Percentiles rank a stretch among this genome's conserved stretches.
These are phyloP conservation scores for Pseudogymnoascus sp. DNA, from an alignment of 2,329 filamentous ascomycete species.

Conservation along the genomic window DNA sequence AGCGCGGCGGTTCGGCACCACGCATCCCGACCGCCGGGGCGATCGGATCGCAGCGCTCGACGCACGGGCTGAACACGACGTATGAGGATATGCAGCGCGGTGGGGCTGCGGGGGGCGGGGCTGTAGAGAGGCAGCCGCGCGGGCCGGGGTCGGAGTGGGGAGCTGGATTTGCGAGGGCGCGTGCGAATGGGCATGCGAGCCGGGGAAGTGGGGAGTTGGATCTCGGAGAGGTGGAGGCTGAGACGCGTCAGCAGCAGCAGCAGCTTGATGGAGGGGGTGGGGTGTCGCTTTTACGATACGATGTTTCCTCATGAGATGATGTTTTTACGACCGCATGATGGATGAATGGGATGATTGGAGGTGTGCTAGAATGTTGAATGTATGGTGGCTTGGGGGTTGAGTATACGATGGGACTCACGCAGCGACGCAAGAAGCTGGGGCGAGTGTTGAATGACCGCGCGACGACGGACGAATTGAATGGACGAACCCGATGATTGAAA, in stretches of 20 bases:
- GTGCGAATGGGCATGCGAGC: conserved; percentile 52
- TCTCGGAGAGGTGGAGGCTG: conserved; percentile 5
- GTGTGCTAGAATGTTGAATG: not conserved
- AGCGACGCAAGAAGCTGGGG: not conserved
- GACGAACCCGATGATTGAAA: not conserved
- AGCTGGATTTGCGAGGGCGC: conserved; percentile 43
- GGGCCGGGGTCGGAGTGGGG: conserved; percentile 51
- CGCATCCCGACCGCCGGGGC: conserved; percentile 39
- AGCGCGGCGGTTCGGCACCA: conserved; percentile 16
- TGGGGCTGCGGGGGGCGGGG: conserved; percentile 13
- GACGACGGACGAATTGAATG: not conserved
- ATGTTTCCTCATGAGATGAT: not conserved
- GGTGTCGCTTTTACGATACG: conserved; percentile 1
- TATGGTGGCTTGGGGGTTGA: not conserved
- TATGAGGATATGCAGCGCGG: conserved; percentile 18
- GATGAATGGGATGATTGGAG: not conserved
- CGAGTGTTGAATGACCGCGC: not conserved
- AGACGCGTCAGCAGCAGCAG: not conserved
- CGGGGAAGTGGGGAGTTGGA: conserved; percentile 48
- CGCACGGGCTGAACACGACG: conserved; percentile 24
- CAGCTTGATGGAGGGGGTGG: not conserved
- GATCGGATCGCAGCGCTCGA: conserved; percentile 54
- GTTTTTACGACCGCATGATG: not conserved
- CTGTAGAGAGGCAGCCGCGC: conserved; percentile 52
- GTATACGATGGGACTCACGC: not conserved